phyloP scores from a whole-genome alignment of 73 alveolate genomes.

The Paramecium primaurelia region DNA sequence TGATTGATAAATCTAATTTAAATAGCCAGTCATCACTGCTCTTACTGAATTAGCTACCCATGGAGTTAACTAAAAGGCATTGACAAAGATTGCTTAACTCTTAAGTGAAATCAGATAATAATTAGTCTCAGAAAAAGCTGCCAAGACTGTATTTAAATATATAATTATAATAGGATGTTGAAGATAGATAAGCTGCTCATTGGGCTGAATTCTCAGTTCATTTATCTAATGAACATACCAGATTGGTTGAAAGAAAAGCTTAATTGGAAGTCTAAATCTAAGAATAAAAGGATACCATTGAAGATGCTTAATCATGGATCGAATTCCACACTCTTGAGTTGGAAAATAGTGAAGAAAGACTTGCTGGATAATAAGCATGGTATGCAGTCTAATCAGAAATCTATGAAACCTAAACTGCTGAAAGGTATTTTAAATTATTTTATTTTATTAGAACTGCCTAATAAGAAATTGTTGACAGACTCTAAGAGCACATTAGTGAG shows the following conservation, averaged over 20 bases:
- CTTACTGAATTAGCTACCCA: slow-evolving; percentile 36
- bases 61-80: slow-evolving; percentile 47
- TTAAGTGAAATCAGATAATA: slow-evolving; percentile 38
- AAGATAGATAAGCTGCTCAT: slow-evolving; percentile 46
- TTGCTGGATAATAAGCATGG: slow-evolving; percentile 39
- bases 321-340: slow-evolving; percentile 53
- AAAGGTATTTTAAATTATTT: background rate
- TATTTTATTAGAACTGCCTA: slow-evolving; percentile 15
- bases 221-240: slow-evolving; percentile 30
- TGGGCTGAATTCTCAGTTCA: slow-evolving; percentile 52
- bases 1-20: background rate
- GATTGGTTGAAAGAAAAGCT: slow-evolving; percentile 42
- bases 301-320: slow-evolving; percentile 45
- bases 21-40: slow-evolving; percentile 45
- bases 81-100: slow-evolving; percentile 35
- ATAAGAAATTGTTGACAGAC: slow-evolving; percentile 44
- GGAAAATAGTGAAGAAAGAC: slow-evolving; percentile 27
- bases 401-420: slow-evolving; percentile 43
- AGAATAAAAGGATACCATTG: slow-evolving; percentile 44
- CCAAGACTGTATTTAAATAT: background rate
- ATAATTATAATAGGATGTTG: background rate
- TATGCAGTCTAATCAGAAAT: background rate
- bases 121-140: slow-evolving; percentile 12
- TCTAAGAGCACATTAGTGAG: slow-evolving; percentile 54
- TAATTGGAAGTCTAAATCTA: slow-evolving; percentile 28